Evolutionary conservation across 164 flowering plant genomes (phyloP).

Genomic region (Warburgia ugandensis): DNA sequence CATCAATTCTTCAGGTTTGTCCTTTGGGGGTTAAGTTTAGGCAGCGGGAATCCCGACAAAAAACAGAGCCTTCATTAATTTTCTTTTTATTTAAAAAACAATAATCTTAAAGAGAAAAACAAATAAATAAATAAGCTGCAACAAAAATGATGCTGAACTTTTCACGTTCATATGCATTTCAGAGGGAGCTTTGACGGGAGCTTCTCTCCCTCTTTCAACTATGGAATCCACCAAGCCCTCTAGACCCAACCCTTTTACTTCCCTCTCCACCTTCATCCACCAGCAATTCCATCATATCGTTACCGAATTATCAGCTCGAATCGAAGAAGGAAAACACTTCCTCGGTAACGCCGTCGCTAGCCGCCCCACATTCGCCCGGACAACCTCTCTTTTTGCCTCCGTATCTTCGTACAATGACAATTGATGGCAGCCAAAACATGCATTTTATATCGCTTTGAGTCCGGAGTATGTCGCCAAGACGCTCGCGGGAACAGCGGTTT

Average conservation of each 20-base stretch:
- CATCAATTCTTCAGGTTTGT: too few species aligned
- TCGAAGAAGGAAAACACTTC: slow-evolving; percentile 45
- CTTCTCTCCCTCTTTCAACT: slow-evolving; percentile 7
- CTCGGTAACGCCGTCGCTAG: slow-evolving; percentile 18
- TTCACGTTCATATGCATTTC: background rate
- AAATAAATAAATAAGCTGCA: background rate
- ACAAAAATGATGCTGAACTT: background rate
- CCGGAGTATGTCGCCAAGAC: slow-evolving; percentile 61
- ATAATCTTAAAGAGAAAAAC: too few species aligned
- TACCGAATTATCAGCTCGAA: slow-evolving; percentile 38
- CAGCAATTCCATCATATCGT: slow-evolving; percentile 43
- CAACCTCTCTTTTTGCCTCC: slow-evolving; percentile 4
- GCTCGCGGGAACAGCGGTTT: slow-evolving; percentile 70
- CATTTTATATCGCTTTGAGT: slow-evolving; percentile 37
- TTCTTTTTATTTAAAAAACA: too few species aligned
- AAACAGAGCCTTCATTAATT: too few species aligned
- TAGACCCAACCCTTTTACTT: slow-evolving; percentile 41
- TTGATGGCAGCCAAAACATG: slow-evolving; percentile 23
- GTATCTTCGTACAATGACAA: slow-evolving; percentile 26
- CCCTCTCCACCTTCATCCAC: slow-evolving; percentile 58
- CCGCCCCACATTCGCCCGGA: slow-evolving; percentile 3
- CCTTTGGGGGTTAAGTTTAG: too few species aligned
- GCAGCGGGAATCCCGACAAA: too few species aligned
- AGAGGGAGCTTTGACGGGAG: too few species aligned
- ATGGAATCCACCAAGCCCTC: slow-evolving; percentile 39